Base-by-base conservation (phyloP, 331 rosid genomes). In the Telfairia occidentalis region DNA sequence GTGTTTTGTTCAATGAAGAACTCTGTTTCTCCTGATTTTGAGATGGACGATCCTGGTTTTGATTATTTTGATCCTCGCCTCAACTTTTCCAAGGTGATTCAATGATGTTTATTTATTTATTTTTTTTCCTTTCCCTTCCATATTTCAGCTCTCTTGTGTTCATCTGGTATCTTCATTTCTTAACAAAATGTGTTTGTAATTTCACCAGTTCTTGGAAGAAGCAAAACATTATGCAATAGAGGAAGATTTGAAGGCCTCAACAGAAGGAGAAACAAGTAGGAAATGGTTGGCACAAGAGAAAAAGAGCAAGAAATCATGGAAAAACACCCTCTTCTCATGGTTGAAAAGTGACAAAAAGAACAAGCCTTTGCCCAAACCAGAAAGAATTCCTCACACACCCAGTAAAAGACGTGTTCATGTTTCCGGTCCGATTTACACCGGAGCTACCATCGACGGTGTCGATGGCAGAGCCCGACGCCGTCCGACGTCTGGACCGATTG, bases 131-230 rank as follows among this genome's bases (percentile, higher is more conserved):
- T n/a, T n/a, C n/a, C n/a, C 19, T 65, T 65, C 4, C 50, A n/a
- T 26, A 7, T 34, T 7, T 48, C 23, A 2, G 11, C 38, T 7
- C 21, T 77, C 24, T 50, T 15, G n/a, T 9, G 13, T 67, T 12
- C 10, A 78, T 66, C 16, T 54, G 23, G 35, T 63, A 24, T 24
- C 42, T 34, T 26, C 32, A 37, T 64, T 43, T 77, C 12, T 24
- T 50, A 35, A 49, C 24, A 54, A 13, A 29, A n/a, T 34, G 18
- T 48, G 42, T 73, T 65, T 8, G 40, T 67, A 4, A 66, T 74
- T 84, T 52, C 18, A 11, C 46, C 74, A 95, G 99, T 90, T 95
- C 81, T 71, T 95, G 85, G 88, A 86, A 81, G 93, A 94, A 87
- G 96, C 96, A 75, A 90, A 81, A 76, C 84, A 66, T 52, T 78